phyloP scores from a whole-genome alignment of 164 flowering plant genomes.

The Akebia trifoliata region DNA sequence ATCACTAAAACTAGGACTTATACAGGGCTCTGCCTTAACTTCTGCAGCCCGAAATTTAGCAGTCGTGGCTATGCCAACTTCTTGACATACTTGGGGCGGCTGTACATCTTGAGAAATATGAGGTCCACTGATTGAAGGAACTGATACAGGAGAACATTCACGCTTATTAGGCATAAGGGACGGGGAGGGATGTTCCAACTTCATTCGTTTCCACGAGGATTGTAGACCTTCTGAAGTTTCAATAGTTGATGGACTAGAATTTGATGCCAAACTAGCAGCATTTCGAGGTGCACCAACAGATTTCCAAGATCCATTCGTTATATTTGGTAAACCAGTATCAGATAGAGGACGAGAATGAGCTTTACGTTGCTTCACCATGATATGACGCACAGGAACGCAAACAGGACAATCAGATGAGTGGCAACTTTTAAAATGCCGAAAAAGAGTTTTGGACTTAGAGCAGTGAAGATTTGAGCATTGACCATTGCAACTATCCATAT shows the following conservation, averaged over 20 bases:
- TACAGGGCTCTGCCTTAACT: constrained; percentile 41
- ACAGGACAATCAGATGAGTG: constrained; percentile 56
- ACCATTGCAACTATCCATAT: constrained; percentile 45
- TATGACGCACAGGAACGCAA: constrained; percentile 56
- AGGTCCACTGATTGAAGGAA: constrained; percentile 29
- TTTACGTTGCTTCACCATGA: constrained; percentile 25
- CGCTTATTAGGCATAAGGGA: constrained; percentile 26
- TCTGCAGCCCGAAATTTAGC: constrained; percentile 44
- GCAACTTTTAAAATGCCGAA: constrained; percentile 54
- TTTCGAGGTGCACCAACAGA: constrained; percentile 37
- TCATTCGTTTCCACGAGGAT: constrained; percentile 65
- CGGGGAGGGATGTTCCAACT: constrained; percentile 57
- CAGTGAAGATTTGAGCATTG: constrained; percentile 67
- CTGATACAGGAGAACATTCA: constrained; percentile 33
- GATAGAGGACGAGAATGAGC: constrained; percentile 26
- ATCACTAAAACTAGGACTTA: constrained; percentile 23
- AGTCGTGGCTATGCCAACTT: constrained; percentile 22
- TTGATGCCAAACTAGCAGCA: constrained; percentile 25
- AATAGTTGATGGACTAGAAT: constrained; percentile 24
- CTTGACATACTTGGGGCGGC: constrained; percentile 28
- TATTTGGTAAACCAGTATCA: constrained; percentile 25
- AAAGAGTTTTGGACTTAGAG: constrained; percentile 33
- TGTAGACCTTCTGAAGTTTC: constrained; percentile 52
- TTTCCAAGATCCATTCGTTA: constrained; percentile 37
- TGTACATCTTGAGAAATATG: constrained; percentile 26